Conservation (phyloP, 768 basidiomycete genomes). For the Phlebiopsis flavidoalba region DNA sequence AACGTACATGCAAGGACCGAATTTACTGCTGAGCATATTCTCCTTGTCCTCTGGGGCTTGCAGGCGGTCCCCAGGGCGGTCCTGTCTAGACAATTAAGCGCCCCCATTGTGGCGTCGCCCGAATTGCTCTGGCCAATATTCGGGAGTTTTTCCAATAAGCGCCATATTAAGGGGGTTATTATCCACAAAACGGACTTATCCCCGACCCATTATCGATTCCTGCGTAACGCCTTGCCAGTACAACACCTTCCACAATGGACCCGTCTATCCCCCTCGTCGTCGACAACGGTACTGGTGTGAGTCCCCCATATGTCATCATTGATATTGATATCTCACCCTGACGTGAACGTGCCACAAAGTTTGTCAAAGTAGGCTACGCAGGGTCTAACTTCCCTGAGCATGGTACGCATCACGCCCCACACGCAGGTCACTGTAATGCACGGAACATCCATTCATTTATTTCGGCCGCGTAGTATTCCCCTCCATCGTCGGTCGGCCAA, state of each 20-base stretch:
- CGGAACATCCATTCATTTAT: background rate
- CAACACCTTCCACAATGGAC: conserved; percentile 25
- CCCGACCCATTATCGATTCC: conserved; percentile 15
- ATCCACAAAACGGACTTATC: background rate
- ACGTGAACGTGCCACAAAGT: conserved; percentile 28
- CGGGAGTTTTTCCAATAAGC: background rate
- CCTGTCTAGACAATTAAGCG: background rate
- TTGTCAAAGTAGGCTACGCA: conserved; percentile 61
- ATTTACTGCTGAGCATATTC: too few species aligned
- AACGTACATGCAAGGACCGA: too few species aligned
- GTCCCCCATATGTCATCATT: conserved; percentile 10
- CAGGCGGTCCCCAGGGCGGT: too few species aligned
- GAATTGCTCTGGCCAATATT: background rate
- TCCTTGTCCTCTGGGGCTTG: too few species aligned
- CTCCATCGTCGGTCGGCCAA: conserved; percentile 94
- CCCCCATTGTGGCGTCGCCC: conserved; percentile 1
- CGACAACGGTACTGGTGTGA: conserved; percentile 63
- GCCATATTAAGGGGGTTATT: background rate
- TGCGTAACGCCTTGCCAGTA: conserved; percentile 4
- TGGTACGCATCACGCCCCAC: conserved; percentile 3
- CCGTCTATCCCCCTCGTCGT: conserved; percentile 44
- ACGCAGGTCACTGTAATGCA: background rate
- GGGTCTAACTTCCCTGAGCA: conserved; percentile 62
- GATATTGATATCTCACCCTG: background rate
- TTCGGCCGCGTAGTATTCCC: conserved; percentile 69